Conservation (phyloP, 345 rosid genomes). For the Zanthoxylum bungeanum region DNA sequence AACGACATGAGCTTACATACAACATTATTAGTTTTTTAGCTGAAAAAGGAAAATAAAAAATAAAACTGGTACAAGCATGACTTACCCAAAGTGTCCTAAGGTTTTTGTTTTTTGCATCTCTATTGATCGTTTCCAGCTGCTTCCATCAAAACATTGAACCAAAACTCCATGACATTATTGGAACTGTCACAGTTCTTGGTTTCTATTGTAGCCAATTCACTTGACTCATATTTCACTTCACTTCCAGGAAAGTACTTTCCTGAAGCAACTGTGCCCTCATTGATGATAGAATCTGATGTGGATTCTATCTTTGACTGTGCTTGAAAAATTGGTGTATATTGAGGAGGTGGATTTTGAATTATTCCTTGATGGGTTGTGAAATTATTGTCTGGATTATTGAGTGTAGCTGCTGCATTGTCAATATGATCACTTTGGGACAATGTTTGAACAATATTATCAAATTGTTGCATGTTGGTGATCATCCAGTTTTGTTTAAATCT, state of each 20-base stretch:
- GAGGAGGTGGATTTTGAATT: background rate
- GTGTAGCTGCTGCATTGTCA: background rate
- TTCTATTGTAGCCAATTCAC: background rate
- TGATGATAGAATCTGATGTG: background rate
- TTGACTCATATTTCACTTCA: background rate
- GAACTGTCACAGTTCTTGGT: background rate
- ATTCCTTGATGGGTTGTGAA: background rate
- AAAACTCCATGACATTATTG: conserved; percentile 14
- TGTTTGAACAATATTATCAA: background rate
- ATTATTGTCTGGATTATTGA: background rate
- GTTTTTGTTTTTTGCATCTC: conserved; percentile 7
- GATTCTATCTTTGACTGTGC: background rate
- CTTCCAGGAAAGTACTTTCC: background rate
- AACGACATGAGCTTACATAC: background rate
- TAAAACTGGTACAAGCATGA: background rate
- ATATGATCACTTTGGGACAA: background rate
- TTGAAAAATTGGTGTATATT: background rate
- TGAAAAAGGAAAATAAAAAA: background rate
- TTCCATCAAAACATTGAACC: conserved; percentile 19
- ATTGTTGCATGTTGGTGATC: background rate
- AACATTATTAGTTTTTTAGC: too few species aligned
- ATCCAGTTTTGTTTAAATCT: background rate
- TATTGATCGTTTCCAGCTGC: conserved; percentile 16
- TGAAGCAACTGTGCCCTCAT: background rate
- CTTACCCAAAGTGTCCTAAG: background rate